Evolutionary conservation across 2,329 filamentous ascomycete species (phyloP).

Genomic region (Diplodia intermedia): DNA sequence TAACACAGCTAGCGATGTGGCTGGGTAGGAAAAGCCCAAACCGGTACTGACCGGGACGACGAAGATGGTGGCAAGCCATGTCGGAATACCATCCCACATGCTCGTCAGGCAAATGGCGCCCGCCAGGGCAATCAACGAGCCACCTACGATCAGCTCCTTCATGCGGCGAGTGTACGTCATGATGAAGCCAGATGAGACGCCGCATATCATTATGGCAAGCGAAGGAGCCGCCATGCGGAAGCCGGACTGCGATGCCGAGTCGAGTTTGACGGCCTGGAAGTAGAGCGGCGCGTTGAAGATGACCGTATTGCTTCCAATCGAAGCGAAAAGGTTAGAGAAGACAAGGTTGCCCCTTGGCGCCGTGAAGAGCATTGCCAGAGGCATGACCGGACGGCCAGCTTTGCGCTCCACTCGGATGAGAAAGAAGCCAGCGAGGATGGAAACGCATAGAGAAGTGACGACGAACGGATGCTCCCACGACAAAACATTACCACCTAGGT

Average conservation of each 20-base stretch:
- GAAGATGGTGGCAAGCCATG: slow-evolving; percentile 51
- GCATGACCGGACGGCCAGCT: slow-evolving; percentile 56
- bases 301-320: slow-evolving; percentile 61
- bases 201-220: slow-evolving; percentile 53
- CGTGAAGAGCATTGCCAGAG: slow-evolving; percentile 55
- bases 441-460: slow-evolving; percentile 54
- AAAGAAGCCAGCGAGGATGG: slow-evolving; percentile 49
- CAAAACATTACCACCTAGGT: slow-evolving; percentile 60
- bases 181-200: slow-evolving; percentile 52
- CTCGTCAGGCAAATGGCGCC: slow-evolving; percentile 46
- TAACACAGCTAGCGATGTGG: slow-evolving; percentile 51
- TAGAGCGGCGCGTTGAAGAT: slow-evolving; percentile 76
- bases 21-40: slow-evolving; percentile 53
- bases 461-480: slow-evolving; percentile 60
- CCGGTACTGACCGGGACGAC: slow-evolving; percentile 50
- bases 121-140: slow-evolving; percentile 47
- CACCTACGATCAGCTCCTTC: slow-evolving; percentile 51
- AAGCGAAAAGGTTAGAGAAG: slow-evolving; percentile 60
- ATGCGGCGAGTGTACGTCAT: slow-evolving; percentile 54
- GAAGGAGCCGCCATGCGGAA: slow-evolving; percentile 72
- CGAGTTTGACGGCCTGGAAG: slow-evolving; percentile 59
- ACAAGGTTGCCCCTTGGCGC: slow-evolving; percentile 58
- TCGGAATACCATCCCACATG: slow-evolving; percentile 50
- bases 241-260: slow-evolving; percentile 73
- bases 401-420: slow-evolving; percentile 51